Percentiles rank a stretch among this genome's conserved stretches.
Conservation (phyloP, 1,284 basidiomycete species). For the Taiwanofungus camphoratus region DNA sequence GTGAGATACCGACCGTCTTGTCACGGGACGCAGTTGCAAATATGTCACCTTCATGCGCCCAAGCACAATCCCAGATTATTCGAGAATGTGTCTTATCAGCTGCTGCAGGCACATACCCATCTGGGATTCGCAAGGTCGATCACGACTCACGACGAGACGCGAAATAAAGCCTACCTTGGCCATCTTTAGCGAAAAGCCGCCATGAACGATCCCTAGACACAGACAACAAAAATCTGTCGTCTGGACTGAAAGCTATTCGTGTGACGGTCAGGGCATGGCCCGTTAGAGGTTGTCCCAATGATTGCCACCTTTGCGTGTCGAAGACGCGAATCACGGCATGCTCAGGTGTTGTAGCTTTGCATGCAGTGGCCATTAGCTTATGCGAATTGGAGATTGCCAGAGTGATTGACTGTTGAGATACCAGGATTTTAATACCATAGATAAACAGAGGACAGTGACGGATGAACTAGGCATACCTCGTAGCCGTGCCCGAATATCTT, state of each 20-base stretch:
- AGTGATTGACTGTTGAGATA: constrained; percentile 57
- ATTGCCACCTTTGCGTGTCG: constrained; percentile 65
- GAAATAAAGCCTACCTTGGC: constrained; percentile 31
- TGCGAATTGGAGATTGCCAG: constrained; percentile 69
- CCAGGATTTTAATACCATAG: neutral
- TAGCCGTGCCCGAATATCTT: constrained; percentile 99
- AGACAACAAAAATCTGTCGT: constrained; percentile 75
- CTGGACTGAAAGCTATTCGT: constrained; percentile 81
- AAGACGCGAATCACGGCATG: constrained; percentile 90
- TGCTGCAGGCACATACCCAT: constrained; percentile 57
- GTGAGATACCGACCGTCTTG: constrained; percentile 70
- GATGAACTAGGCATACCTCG: constrained; percentile 57
- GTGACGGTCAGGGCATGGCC: constrained; percentile 93
- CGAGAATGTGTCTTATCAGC: constrained; percentile 84
- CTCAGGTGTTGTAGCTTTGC: constrained; percentile 81
- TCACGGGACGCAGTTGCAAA: constrained; percentile 96
- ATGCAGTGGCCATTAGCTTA: constrained; percentile 83
- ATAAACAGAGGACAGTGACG: constrained; percentile 9
- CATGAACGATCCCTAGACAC: constrained; percentile 92
- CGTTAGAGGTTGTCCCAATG: constrained; percentile 62
- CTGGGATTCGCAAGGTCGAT: neutral
- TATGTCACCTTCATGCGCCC: constrained; percentile 64
- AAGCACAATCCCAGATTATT: constrained; percentile 95
- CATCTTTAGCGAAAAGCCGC: constrained; percentile 65
- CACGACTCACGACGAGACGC: neutral